Evolutionary conservation across 352 stramenopile genomes (phyloP), one percentile per base, ranked within the genome.

Genomic region (Phytophthora citricola): DNA sequence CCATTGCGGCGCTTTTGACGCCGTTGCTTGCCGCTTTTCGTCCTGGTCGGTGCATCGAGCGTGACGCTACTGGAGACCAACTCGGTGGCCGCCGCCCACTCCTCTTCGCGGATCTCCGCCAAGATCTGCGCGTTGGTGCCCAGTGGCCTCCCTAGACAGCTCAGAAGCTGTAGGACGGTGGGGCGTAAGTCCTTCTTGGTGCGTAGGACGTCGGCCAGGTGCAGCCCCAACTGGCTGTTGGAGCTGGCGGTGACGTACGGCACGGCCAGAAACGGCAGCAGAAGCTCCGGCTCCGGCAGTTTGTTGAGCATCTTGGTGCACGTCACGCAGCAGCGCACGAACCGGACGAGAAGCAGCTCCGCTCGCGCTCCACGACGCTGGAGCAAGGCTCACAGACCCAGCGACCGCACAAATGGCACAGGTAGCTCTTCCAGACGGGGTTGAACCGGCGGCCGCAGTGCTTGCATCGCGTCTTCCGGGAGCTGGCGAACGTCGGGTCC

Each of bases 251-350:
- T 64, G 44, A 75, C 45, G 67, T 70, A 87, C 4, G 75, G 62
- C 14, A 68, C 45, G 9, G 63, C 32, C 12, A 73, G 53, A 22
- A 68, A 78, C 27, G 76, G 58, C 6, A 52, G 44, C 24, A 87
- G 51, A 17, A 78, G 44, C 27, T 79, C 74, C 4, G 75, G 53
- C 26, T 87, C 75, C 10, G 70, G 62, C 66, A 81, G 75, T 58
- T 89, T 87, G 75, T 84, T 89, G 52, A 76, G 22, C 64, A 81
- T 74, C 24, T 54, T 69, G 44, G 79, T 69, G 56, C 80, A 89
- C 20, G 54, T 45, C 48, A 66, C 58, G 63, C 80, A 89, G 34
- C 68, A 73, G 57, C 80, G 80, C 29, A 89, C 69, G 50, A 81
- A 87, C 26, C 74, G 69, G 17, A 89, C 71, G n/a, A 57, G 56